A percentile compares a stretch with the other conserved stretches of the same genome.
phyloP scores from a whole-genome alignment of 2,329 filamentous ascomycete species.

The Hysterium pulicare region DNA sequence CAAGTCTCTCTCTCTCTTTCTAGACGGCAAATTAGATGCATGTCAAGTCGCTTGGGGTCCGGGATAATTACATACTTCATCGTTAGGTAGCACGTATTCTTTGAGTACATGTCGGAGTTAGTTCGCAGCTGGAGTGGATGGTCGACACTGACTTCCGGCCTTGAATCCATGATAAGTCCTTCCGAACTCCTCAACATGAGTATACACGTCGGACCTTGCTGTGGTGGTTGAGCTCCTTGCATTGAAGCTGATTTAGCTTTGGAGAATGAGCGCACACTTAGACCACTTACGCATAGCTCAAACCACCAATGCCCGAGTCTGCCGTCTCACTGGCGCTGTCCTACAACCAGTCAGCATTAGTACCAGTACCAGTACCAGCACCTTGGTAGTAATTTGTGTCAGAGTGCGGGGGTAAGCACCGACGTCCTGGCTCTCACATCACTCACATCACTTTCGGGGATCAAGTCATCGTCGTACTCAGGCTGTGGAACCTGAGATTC shows the following conservation, averaged over 20 bases:
- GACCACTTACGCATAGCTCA: constrained; percentile 17
- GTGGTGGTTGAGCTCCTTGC: constrained; percentile 14
- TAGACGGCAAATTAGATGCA: not conserved
- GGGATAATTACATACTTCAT: constrained; percentile 11
- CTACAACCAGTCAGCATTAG: constrained; percentile 1
- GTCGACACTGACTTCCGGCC: constrained; percentile 10
- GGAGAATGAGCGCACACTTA: not conserved
- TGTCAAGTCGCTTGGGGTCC: not conserved
- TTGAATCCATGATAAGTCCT: constrained; percentile 19
- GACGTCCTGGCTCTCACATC: not conserved
- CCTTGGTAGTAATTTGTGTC: too few relatives aligned
- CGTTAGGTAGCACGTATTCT: constrained; percentile 21
- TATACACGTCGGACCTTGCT: constrained; percentile 11
- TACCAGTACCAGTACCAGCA: not conserved
- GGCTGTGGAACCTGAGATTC: not conserved
- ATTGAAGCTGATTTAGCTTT: not conserved
- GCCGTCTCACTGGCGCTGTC: constrained; percentile 7
- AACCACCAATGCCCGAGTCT: constrained; percentile 15
- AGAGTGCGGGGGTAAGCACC: too few relatives aligned
- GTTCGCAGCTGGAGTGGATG: not conserved
- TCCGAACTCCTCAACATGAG: constrained; percentile 14
- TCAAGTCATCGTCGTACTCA: constrained; percentile 2
- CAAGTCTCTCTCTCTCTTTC: constrained; percentile 19
- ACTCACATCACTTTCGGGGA: constrained; percentile 16
- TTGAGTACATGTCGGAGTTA: not conserved